A percentile compares a stretch with the other conserved stretches of the same genome.
These are phyloP conservation scores for Amanita subjunquillea DNA, from an alignment of 768 basidiomycete genomes.

Conservation along the genomic window DNA sequence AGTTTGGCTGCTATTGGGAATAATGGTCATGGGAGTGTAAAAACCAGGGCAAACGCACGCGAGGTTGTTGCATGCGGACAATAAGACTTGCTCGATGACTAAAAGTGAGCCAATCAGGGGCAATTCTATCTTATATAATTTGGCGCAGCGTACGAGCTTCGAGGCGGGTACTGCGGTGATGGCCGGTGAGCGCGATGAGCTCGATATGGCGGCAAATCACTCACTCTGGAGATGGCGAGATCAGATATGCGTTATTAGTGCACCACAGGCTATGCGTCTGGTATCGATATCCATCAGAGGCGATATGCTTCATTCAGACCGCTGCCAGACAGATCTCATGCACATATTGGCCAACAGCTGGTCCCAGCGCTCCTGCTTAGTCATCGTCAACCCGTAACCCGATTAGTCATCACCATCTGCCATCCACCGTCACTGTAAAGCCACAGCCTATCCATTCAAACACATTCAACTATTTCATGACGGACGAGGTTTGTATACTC, in stretches of 20 bases:
- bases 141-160: background rate
- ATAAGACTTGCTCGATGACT: background rate
- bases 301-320: too few relatives aligned
- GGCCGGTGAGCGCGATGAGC: background rate
- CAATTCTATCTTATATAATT: background rate
- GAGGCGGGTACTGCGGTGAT: background rate
- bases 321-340: too few relatives aligned
- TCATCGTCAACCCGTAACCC: background rate
- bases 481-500: background rate
- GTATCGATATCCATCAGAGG: too few relatives aligned
- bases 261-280: too few relatives aligned
- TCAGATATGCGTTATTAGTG: background rate
- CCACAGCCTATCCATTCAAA: background rate
- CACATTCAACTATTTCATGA: background rate
- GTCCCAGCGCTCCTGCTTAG: background rate
- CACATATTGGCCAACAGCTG: too few relatives aligned
- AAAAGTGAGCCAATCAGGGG: background rate
- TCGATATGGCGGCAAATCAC: background rate
- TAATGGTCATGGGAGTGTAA: too few relatives aligned
- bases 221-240: background rate
- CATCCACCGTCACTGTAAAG: background rate
- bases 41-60: background rate
- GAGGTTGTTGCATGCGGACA: too few relatives aligned
- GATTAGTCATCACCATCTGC: background rate
- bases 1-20: too few relatives aligned